Base-by-base conservation (phyloP, 257 asterid species). In the Solanum lignicaule region DNA sequence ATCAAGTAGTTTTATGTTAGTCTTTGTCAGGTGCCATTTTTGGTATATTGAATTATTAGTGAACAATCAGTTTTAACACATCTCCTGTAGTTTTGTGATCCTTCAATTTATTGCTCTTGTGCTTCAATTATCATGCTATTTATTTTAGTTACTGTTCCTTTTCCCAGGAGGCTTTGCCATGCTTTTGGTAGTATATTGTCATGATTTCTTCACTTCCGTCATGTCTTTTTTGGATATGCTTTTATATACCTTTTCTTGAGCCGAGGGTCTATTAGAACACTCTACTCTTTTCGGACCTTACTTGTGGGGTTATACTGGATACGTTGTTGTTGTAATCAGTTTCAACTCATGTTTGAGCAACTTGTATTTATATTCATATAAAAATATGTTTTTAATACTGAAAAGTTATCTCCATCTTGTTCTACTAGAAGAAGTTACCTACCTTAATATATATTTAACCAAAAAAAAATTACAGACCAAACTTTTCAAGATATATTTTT, bases 201-300 rank as follows among this genome's bases (percentile, higher is more conserved):
- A 25, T 65, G 33, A 11, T 65, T 65, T 65, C 4, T 65, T 65
- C 3, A 65, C 18, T 65, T 25, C 3, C 18, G 1, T 25, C 0
- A 25, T 25, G 38, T 35, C 38, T 65, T 65, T 1, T 65, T 25
- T 65, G 0, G 0, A 65, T 65, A 6, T 25, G 18, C 1, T 25
- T 66, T 66, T 25, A 5, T 66, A 66, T 66, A 14, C 0, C 1
- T 69, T 69, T 69, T 18, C 11, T 69, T 69, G n/a, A 69, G 76
- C 36, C 13, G 11, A 29, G 23, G 12, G 6, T 69, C 6, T 29
- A 29, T 29, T 0, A 29, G 9, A 69, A 68, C 12, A 14, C 2
- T 69, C 6, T 29, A 6, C 0, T 6, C 10, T 68, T 27, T 29
- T 29, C 0, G 9, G 3, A 68, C 1, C 11, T 0, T 2, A 14